Evolutionary conservation across 108 stramenopile genomes (phyloP).

Genomic region (Seminavis robusta): DNA sequence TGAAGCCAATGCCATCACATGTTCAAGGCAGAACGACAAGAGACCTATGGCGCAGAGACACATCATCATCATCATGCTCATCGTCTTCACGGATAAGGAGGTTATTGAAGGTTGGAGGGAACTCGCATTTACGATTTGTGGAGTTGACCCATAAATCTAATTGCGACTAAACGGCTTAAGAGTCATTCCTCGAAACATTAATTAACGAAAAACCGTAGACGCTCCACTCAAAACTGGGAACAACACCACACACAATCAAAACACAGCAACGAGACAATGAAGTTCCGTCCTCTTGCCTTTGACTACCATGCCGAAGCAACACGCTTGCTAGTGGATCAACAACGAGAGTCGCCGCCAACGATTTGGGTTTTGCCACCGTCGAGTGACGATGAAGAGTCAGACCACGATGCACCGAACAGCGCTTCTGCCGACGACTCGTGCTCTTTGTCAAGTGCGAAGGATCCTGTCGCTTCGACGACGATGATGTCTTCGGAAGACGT

Average conservation of each 20-base stretch:
- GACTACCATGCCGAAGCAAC: constrained; percentile 50
- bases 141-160: too few relatives aligned
- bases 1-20: constrained; percentile 33
- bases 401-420: too few relatives aligned
- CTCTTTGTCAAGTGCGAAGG: too few relatives aligned
- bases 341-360: too few relatives aligned
- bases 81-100: neutral
- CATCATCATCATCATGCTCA: neutral
- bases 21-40: constrained; percentile 20
- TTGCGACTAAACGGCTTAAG: too few relatives aligned
- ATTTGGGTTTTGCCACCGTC: neutral
- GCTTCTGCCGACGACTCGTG: too few relatives aligned
- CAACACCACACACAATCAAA: neutral
- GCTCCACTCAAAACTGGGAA: too few relatives aligned
- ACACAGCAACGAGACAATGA: constrained; percentile 17
- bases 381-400: neutral
- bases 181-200: too few relatives aligned
- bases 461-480: too few relatives aligned
- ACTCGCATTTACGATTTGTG: too few relatives aligned
- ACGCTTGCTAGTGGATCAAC: constrained; percentile 4
- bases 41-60: constrained; percentile 8
- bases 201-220: too few relatives aligned
- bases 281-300: constrained; percentile 49
- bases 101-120: neutral
- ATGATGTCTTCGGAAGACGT: too few relatives aligned